Base-by-base conservation (phyloP, 331 rosid genomes). In the Acacia pycnantha region DNA sequence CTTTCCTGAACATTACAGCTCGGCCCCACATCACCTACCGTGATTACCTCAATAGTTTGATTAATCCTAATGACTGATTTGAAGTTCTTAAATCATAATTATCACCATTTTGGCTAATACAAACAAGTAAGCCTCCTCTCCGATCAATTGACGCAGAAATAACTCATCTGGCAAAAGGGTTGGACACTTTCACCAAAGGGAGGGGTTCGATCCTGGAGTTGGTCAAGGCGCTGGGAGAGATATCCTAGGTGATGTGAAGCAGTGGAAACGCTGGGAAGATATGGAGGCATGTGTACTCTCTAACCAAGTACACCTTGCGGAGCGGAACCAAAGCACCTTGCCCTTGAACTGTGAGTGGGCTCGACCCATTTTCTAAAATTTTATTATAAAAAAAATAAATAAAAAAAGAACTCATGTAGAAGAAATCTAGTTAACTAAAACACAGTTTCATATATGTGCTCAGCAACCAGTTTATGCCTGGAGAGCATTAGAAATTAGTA, bases 11-110 rank as follows among this genome's bases (percentile, higher is more conserved):
- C 50, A 88, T 77, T 87, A 65, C 62, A 40, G 27, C 54, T n/a
- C 47, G 85, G 66, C 87, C 93, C 97, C 88, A 92, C 94, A 44
- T 24, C 87, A 90, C 93, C 92, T 12, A 88, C 86, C 92, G 87
- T 84, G 81, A 86, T 88, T 81, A 89, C 66, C 81, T 80, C 84
- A 59, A 44, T 78, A 43, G 73, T 88, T 78, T 79, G 64, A 65
- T 62, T 56, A 19, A 53, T 58, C 29, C 41, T 62, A 41, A 33
- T 69, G 35, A 5, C 59, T 50, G 44, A 64, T 56, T 77, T 70
- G 46, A 41, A 76, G 66, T 73, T 64, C 78, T 82, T 70, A 5
- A 29, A 21, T 77, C 66, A 59, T 73, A 58, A 79, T 84, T 31
- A 83, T 61, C 50, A 59, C 77, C 27, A 53, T 26, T 24, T 78